Evolutionary conservation across 2,329 filamentous ascomycete genomes (phyloP).

Genomic region (Colletotrichum nymphaeae): DNA sequence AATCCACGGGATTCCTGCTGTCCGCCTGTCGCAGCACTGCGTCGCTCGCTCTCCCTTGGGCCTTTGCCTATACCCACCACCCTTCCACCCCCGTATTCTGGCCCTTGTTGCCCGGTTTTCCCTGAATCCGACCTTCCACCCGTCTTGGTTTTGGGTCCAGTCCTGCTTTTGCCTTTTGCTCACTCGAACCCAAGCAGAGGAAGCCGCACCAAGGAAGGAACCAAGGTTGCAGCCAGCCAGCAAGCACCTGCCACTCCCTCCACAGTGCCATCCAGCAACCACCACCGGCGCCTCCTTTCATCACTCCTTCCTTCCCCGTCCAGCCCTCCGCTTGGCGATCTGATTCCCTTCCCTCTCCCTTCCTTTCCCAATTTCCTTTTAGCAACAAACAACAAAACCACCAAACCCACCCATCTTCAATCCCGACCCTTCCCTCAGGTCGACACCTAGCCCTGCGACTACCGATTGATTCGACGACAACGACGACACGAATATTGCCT

Average conservation of each 20-base stretch:
- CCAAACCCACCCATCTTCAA: slow-evolving; percentile 14
- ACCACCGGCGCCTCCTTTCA: slow-evolving; percentile 28
- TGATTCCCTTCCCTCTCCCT: slow-evolving; percentile 26
- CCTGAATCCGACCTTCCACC: slow-evolving; percentile 27
- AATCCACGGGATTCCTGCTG: slow-evolving; percentile 6
- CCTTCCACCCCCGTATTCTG: slow-evolving; percentile 21
- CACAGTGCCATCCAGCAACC: not conserved
- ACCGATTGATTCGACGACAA: slow-evolving; percentile 11
- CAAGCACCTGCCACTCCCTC: not conserved
- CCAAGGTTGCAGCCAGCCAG: not conserved
- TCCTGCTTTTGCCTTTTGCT: not conserved
- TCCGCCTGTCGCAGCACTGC: not conserved
- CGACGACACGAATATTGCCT: slow-evolving; percentile 19
- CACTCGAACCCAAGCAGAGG: not conserved
- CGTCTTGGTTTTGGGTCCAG: not conserved
- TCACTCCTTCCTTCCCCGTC: slow-evolving; percentile 29
- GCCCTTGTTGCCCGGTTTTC: slow-evolving; percentile 25
- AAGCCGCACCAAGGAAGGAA: not conserved
- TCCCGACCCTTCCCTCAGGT: not conserved
- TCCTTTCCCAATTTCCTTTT: slow-evolving; percentile 17
- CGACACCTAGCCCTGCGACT: not conserved
- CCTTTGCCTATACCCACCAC: not conserved
- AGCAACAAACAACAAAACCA: slow-evolving; percentile 27
- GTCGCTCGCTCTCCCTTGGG: not conserved
- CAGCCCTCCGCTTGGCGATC: slow-evolving; percentile 31